Evolutionary conservation across 2,329 filamentous ascomycete genomes (phyloP).

Genomic region (Aciculosporium take): DNA sequence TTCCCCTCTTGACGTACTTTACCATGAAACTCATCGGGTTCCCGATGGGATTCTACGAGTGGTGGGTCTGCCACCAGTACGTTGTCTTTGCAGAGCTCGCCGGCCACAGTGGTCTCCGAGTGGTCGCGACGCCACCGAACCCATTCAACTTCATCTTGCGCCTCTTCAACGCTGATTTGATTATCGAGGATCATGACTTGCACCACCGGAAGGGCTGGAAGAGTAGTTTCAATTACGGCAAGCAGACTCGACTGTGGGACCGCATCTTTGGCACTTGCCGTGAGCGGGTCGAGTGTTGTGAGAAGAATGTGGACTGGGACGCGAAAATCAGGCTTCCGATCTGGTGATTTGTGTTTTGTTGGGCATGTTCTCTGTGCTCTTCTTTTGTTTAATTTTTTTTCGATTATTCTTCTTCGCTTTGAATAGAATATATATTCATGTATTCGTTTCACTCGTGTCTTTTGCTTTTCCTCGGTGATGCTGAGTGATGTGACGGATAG

Average conservation of each 20-base stretch:
- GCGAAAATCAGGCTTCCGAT: not conserved
- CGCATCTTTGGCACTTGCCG: conserved; percentile 4
- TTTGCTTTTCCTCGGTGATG: too few species aligned
- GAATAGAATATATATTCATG: too few species aligned
- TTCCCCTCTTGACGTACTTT: conserved; percentile 5
- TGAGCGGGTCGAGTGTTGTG: conserved; percentile 4
- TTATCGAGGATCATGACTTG: conserved; percentile 6
- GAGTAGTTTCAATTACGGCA: conserved; percentile 6
- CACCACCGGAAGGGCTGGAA: conserved; percentile 7
- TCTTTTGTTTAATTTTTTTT: not conserved
- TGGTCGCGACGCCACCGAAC: conserved; percentile 3
- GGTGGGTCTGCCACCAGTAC: conserved; percentile 7
- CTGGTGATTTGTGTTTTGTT: not conserved
- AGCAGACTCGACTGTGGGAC: conserved; percentile 6
- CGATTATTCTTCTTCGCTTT: not conserved
- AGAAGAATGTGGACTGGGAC: conserved; percentile 3
- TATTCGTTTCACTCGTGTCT: too few species aligned
- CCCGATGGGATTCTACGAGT: conserved; percentile 6
- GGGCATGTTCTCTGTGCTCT: not conserved
- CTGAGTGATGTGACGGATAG: too few species aligned
- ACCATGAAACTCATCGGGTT: conserved; percentile 5
- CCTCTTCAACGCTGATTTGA: conserved; percentile 1
- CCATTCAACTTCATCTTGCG: conserved; percentile 4
- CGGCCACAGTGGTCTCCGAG: conserved; percentile 4
- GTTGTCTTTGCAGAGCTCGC: conserved; percentile 5